Conservation (phyloP, 441 rosid genomes). For the Adansonia madagascariensis region DNA sequence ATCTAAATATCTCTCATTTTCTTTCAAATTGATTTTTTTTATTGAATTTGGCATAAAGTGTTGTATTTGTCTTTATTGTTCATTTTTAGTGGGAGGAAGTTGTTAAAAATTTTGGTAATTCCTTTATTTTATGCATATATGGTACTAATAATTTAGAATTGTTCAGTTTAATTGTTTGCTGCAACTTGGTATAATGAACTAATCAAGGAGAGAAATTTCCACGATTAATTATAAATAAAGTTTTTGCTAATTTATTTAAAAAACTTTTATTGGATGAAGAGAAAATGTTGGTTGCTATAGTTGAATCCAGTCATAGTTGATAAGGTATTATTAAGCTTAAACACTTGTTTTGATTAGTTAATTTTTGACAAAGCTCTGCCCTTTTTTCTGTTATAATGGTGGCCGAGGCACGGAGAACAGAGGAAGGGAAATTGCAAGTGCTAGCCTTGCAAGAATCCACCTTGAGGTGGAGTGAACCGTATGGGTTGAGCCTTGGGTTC, state of each 20-base stretch:
- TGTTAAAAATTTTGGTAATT: constrained; percentile 7
- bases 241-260: neutral
- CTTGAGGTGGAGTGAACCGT: too few species aligned
- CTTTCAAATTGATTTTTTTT: neutral
- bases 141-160: neutral
- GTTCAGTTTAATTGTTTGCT: neutral
- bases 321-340: neutral
- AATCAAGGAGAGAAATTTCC: constrained; percentile 13
- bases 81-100: neutral
- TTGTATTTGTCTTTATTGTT: neutral
- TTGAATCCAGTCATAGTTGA: constrained; percentile 1
- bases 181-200: neutral
- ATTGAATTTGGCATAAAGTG: too few species aligned
- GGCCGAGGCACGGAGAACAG: too few species aligned
- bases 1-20: constrained; percentile 31
- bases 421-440: too few species aligned
- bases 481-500: neutral
- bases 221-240: neutral
- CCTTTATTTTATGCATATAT: neutral
- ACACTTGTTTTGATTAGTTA: neutral
- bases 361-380: neutral
- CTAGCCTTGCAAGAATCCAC: too few species aligned
- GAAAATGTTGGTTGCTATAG: neutral
- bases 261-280: neutral
- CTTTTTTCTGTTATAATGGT: too few species aligned